phyloP scores from a whole-genome alignment of 495 filamentous ascomycete genomes.

The Penicillium canariense region DNA sequence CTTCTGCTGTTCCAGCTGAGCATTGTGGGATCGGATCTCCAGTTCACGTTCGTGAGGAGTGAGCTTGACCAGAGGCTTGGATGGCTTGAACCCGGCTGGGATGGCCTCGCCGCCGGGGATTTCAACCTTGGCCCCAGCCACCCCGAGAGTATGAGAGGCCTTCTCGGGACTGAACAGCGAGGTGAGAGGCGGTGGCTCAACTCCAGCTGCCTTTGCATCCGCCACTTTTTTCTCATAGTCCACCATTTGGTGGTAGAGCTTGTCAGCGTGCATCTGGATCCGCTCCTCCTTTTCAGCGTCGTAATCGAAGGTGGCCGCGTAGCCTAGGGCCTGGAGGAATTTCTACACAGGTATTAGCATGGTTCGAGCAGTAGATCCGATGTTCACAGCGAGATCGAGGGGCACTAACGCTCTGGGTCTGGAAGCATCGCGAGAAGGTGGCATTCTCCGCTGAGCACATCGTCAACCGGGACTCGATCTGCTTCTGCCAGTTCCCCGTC shows the following conservation, averaged over 20 bases:
- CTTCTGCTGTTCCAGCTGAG: slow-evolving; percentile 56
- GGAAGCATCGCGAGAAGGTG: slow-evolving; percentile 76
- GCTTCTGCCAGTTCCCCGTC: slow-evolving; percentile 52
- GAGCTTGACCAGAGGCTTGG: slow-evolving; percentile 56
- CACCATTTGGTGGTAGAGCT: slow-evolving; percentile 80
- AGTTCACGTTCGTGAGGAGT: slow-evolving; percentile 61
- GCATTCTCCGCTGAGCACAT: slow-evolving; percentile 72
- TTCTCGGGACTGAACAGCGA: slow-evolving; percentile 41
- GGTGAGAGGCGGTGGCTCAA: slow-evolving; percentile 36
- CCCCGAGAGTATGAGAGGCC: slow-evolving; percentile 1
- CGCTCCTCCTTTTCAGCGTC: slow-evolving; percentile 70
- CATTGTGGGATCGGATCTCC: slow-evolving; percentile 62
- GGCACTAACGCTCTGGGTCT: slow-evolving; percentile 67
- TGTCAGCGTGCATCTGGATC: slow-evolving; percentile 95
- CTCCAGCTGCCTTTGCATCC: slow-evolving; percentile 62
- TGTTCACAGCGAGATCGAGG: neutral
- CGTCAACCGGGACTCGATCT: slow-evolving; percentile 53
- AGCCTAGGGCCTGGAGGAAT: slow-evolving; percentile 89
- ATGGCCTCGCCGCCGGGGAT: slow-evolving; percentile 37
- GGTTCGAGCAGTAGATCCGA: neutral
- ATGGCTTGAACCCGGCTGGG: slow-evolving; percentile 42
- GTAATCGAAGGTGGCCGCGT: slow-evolving; percentile 64
- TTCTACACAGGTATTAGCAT: slow-evolving; percentile 48
- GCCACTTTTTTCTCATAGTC: slow-evolving; percentile 68
- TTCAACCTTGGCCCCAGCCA: slow-evolving; percentile 20